Conservation (phyloP, 441 rosid species). For the Viola pubescens region DNA sequence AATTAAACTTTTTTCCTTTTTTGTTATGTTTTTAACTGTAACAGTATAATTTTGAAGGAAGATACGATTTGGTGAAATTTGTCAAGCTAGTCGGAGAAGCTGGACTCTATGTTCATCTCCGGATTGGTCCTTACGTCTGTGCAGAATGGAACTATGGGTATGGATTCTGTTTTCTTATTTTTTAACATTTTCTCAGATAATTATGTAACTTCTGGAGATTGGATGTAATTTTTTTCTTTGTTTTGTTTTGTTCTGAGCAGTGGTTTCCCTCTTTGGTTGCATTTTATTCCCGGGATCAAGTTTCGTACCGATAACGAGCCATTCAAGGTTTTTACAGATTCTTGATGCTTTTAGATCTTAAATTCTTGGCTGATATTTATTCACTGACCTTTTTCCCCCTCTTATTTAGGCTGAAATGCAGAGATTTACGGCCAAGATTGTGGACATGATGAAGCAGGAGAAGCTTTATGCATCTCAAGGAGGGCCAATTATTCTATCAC, state of each 20-base stretch:
- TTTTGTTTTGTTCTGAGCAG: constrained; percentile 23
- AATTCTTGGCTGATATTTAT: background rate
- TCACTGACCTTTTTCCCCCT: background rate
- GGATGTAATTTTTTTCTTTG: background rate
- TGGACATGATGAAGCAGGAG: constrained; percentile 56
- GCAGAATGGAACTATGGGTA: constrained; percentile 99
- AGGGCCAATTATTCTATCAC: constrained; percentile 86
- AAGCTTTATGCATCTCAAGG: constrained; percentile 83
- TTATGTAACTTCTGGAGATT: background rate
- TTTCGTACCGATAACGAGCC: constrained; percentile 68
- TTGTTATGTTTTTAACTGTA: background rate
- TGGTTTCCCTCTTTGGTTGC: constrained; percentile 88
- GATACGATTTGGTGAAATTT: constrained; percentile 69
- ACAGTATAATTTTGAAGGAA: constrained; percentile 74
- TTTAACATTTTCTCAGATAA: background rate
- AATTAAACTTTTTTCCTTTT: background rate
- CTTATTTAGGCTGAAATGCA: constrained; percentile 59
- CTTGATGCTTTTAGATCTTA: background rate
- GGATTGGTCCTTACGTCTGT: constrained; percentile 87
- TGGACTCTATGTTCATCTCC: constrained; percentile 52
- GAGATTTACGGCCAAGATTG: constrained; percentile 49
- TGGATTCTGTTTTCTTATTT: background rate
- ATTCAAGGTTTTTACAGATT: constrained; percentile 48
- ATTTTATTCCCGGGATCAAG: constrained; percentile 62
- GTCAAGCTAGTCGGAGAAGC: constrained; percentile 54